phyloP scores from a whole-genome alignment of 306 rosid species.

The Potentilla sterilis region DNA sequence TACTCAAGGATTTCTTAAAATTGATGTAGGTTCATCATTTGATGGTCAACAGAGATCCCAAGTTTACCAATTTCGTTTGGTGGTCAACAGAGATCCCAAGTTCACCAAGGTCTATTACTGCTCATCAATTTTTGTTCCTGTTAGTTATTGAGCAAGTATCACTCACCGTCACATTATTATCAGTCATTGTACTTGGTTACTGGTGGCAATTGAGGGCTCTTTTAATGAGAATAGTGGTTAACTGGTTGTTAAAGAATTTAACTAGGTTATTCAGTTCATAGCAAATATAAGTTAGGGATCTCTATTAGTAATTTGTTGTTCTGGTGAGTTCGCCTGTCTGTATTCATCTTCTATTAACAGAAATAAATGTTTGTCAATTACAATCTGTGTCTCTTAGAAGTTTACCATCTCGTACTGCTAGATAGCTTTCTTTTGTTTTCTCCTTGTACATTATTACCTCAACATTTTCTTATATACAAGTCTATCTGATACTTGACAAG shows the following conservation, averaged over 20 bases:
- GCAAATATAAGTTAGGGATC: neutral
- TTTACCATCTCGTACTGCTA: neutral
- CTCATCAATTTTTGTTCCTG: neutral
- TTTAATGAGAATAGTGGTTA: neutral
- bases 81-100: too few relatives aligned
- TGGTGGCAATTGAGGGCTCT: neutral
- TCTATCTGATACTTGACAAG: constrained; percentile 53
- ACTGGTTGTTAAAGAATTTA: neutral
- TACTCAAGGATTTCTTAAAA: constrained; percentile 8
- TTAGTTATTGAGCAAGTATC: neutral
- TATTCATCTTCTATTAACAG: neutral
- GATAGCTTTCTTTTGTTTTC: neutral
- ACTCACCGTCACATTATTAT: neutral
- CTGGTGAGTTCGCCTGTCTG: neutral
- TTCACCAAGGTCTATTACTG: constrained; percentile 69
- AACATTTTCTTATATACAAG: constrained; percentile 12
- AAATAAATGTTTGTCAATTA: neutral
- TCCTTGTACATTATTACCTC: neutral
- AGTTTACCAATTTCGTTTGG: constrained; percentile 93
- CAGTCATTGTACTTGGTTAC: neutral
- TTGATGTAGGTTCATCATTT: constrained; percentile 80
- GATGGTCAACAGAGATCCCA: constrained; percentile 97
- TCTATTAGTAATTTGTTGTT: neutral
- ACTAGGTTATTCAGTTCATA: neutral
- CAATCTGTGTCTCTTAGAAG: neutral